Evolutionary conservation across 371 early-diverging fungal genomes (phyloP).

Genomic region (Dinochytrium kinnereticum): DNA sequence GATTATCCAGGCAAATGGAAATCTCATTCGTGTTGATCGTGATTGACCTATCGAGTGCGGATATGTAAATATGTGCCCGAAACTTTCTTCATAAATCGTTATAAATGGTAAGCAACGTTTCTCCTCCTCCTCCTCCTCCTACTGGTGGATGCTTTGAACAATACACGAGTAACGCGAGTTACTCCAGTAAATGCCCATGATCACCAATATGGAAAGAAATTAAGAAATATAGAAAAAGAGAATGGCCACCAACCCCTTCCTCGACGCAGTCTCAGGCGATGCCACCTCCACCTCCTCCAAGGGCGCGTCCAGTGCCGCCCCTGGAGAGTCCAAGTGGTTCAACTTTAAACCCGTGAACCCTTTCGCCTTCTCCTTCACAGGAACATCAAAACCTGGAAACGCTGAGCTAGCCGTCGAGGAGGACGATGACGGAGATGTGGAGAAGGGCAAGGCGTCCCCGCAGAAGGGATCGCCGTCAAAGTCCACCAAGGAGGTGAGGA

Average conservation of each 20-base stretch:
- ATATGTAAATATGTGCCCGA: background rate
- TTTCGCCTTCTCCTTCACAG: constrained; percentile 16
- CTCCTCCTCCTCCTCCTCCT: too few species aligned
- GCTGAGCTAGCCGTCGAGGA: constrained; percentile 15
- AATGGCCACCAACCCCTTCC: constrained; percentile 12
- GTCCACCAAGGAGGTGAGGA: background rate
- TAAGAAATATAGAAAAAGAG: too few species aligned
- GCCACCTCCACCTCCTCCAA: background rate
- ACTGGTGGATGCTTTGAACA: too few species aligned
- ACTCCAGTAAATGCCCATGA: too few species aligned
- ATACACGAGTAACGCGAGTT: too few species aligned
- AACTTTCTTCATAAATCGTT: background rate
- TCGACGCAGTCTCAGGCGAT: constrained; percentile 7
- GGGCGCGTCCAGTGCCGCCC: background rate
- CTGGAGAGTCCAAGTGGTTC: constrained; percentile 17
- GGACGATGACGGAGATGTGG: constrained; percentile 7
- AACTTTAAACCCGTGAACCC: constrained; percentile 17
- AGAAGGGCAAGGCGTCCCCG: constrained; percentile 1
- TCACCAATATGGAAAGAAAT: too few species aligned
- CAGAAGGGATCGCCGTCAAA: background rate
- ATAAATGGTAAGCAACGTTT: too few species aligned
- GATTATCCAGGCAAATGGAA: background rate
- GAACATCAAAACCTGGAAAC: background rate
- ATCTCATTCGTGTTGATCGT: background rate
- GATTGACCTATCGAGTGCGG: too few species aligned